A percentile compares a stretch with the other conserved stretches of the same genome.
Conservation (phyloP, 73 alveolate genomes). For the Tetrahymena borealis region DNA sequence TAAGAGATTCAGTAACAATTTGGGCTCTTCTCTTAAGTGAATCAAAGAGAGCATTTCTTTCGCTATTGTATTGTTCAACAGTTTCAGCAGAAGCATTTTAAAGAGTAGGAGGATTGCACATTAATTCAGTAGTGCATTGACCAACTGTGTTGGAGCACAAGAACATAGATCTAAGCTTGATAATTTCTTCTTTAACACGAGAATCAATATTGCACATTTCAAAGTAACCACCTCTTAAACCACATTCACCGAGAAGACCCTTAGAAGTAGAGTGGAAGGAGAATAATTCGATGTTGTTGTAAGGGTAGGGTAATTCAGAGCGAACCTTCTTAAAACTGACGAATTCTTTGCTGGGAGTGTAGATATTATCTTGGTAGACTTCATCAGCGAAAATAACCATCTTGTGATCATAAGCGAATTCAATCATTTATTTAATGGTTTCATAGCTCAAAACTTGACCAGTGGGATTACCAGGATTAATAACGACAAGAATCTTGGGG, state of each 20-base stretch:
- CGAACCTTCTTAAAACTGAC: conserved; percentile 73
- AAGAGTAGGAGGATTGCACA: conserved; percentile 55
- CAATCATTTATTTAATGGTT: conserved; percentile 64
- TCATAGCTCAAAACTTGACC: conserved; percentile 79
- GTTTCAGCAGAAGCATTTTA: conserved; percentile 55
- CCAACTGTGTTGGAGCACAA: conserved; percentile 85
- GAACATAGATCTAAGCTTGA: conserved; percentile 51
- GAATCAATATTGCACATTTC: conserved; percentile 61
- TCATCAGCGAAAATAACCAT: conserved; percentile 94
- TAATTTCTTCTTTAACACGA: conserved; percentile 49
- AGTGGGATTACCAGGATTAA: conserved; percentile 98
- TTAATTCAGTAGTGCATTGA: conserved; percentile 56
- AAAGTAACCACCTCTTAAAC: conserved; percentile 88
- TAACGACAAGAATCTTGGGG: conserved; percentile 71
- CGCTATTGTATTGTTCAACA: conserved; percentile 46
- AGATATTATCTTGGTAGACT: conserved; percentile 94
- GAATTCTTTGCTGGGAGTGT: conserved; percentile 56
- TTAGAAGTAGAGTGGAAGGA: conserved; percentile 77
- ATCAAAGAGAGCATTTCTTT: conserved; percentile 41
- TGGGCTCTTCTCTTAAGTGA: conserved; percentile 59
- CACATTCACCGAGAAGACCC: conserved; percentile 92
- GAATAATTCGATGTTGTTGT: conserved; percentile 56
- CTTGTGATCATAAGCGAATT: conserved; percentile 55
- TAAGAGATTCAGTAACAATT: conserved; percentile 50
- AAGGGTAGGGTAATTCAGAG: conserved; percentile 27